These are phyloP conservation scores for Diaporthe amygdali DNA, from an alignment of 2,329 filamentous ascomycete genomes.

Conservation along the genomic window DNA sequence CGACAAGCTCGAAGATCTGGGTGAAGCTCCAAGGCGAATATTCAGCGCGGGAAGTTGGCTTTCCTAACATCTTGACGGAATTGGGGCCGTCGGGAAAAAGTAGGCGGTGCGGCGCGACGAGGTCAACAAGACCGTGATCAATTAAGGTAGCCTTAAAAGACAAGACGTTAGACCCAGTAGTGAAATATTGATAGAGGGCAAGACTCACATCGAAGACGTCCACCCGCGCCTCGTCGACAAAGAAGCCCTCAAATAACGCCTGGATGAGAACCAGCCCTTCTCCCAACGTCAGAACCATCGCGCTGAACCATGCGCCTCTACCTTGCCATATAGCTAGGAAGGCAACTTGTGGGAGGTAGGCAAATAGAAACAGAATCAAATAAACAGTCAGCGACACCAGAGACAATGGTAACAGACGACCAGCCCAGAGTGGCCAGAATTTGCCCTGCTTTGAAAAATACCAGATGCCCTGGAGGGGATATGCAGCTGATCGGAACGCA, in stretches of 20 bases:
- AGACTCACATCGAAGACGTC: conserved; percentile 80
- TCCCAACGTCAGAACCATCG: conserved; percentile 84
- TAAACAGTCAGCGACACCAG: conserved; percentile 85
- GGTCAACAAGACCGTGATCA: conserved; percentile 71
- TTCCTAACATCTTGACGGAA: conserved; percentile 81
- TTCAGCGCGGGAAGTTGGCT: conserved; percentile 75
- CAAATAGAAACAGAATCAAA: conserved; percentile 83
- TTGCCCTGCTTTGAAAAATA: conserved; percentile 81
- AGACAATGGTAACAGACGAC: conserved; percentile 79
- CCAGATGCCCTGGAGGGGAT: conserved; percentile 74
- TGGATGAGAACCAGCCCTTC: conserved; percentile 76
- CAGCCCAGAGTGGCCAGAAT: conserved; percentile 80
- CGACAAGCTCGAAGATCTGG: conserved; percentile 86
- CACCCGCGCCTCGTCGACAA: conserved; percentile 79
- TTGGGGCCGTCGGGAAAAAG: conserved; percentile 71
- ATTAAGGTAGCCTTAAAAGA: conserved; percentile 70
- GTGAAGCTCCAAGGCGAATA: conserved; percentile 89
- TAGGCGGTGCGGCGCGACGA: conserved; percentile 71
- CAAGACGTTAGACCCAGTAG: conserved; percentile 17
- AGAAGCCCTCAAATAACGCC: conserved; percentile 78
- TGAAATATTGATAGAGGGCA: neutral
- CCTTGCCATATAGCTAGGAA: conserved; percentile 91
- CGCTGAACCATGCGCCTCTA: conserved; percentile 87
- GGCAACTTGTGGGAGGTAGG: conserved; percentile 87
- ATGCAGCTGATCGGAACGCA: conserved; percentile 54